A percentile compares a stretch with the other conserved stretches of the same genome.
Evolutionary conservation across 805 yeast genomes (phyloP).

Genomic region (Komagataella pseudopastoris): DNA sequence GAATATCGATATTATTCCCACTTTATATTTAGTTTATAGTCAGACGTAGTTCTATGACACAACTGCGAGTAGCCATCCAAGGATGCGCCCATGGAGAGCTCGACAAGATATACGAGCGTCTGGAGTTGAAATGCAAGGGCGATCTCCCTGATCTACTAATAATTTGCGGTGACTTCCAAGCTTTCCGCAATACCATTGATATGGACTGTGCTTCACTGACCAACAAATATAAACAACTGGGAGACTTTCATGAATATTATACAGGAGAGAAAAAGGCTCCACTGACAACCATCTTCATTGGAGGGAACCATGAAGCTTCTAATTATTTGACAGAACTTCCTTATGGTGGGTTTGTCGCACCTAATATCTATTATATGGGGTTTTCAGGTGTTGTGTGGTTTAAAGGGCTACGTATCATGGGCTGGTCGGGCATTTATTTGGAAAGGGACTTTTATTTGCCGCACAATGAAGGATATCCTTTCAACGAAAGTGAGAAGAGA

Average conservation of each 20-base stretch:
- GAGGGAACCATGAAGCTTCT: slow-evolving; percentile 94
- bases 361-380: slow-evolving; percentile 78
- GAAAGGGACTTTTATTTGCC: slow-evolving; percentile 28
- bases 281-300: slow-evolving; percentile 65
- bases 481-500: slow-evolving; percentile 27
- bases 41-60: not conserved
- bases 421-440: slow-evolving; percentile 77
- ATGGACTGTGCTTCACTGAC: slow-evolving; percentile 68
- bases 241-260: slow-evolving; percentile 73
- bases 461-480: slow-evolving; percentile 34
- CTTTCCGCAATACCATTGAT: slow-evolving; percentile 53
- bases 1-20: not conserved
- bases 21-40: not conserved
- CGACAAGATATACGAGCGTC: slow-evolving; percentile 33
- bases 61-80: slow-evolving; percentile 47
- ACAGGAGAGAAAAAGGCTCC: slow-evolving; percentile 52
- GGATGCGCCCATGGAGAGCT: slow-evolving; percentile 89
- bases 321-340: slow-evolving; percentile 58
- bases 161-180: slow-evolving; percentile 89
- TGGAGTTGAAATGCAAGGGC: slow-evolving; percentile 2
- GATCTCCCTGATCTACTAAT: slow-evolving; percentile 41
- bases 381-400: slow-evolving; percentile 61
- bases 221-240: slow-evolving; percentile 53
- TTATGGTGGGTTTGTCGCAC: slow-evolving; percentile 90
- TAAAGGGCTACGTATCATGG: slow-evolving; percentile 66